These are phyloP conservation scores for Neurospora sp. DNA, from an alignment of 2,329 filamentous ascomycete species.

Conservation along the genomic window DNA sequence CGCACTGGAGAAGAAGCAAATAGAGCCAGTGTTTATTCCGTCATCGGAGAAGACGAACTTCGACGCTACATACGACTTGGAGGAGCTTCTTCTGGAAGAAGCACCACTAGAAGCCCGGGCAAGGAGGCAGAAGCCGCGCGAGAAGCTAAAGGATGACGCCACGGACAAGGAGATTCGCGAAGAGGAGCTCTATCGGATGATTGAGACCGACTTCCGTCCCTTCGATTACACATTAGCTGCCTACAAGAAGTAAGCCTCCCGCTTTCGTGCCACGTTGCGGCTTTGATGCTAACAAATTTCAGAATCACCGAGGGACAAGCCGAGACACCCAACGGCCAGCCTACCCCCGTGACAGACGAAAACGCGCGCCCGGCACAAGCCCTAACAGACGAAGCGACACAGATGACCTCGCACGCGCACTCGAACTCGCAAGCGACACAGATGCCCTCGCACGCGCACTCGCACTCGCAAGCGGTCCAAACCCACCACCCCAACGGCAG, in stretches of 20 bases:
- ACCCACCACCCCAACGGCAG: conserved; percentile 4
- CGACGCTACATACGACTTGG: conserved; percentile 93
- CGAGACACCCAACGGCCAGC: conserved; percentile 3
- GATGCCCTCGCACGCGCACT: not conserved
- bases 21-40: conserved; percentile 84
- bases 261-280: too few species aligned
- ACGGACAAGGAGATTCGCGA: conserved; percentile 91
- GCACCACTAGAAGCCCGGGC: conserved; percentile 88
- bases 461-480: conserved; percentile 11
- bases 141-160: conserved; percentile 85
- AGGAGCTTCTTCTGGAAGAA: conserved; percentile 87
- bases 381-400: conserved; percentile 39
- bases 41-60: conserved; percentile 99
- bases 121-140: conserved; percentile 84
- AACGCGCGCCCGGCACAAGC: conserved; percentile 30
- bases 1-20: conserved; percentile 72
- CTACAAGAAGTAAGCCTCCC: conserved; percentile 55
- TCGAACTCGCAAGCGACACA: not conserved
- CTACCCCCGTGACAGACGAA: conserved; percentile 9
- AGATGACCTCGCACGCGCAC: conserved; percentile 18
- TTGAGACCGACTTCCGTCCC: conserved; percentile 85
- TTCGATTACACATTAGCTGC: conserved; percentile 88
- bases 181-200: conserved; percentile 87
- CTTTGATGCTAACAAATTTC: not conserved
- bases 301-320: conserved; percentile 18